Evolutionary conservation across 768 basidiomycete species (phyloP).

Genomic region (Rhizopogon vinicolor): DNA sequence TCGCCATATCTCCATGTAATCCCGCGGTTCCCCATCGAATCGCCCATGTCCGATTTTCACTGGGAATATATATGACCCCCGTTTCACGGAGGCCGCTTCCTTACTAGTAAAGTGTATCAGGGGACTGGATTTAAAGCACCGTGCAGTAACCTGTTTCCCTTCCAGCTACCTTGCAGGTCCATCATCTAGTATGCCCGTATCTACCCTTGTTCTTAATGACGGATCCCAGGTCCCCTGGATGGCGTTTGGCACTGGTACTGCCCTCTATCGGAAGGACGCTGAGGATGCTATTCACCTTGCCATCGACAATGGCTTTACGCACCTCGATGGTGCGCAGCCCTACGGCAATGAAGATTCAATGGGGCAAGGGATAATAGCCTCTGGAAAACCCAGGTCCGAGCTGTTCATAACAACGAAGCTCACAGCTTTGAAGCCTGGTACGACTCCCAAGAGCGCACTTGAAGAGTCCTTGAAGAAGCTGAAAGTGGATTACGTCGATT

Average conservation of each 20-base stretch:
- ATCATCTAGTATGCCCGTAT: slow-evolving; percentile 19
- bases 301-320: slow-evolving; percentile 52
- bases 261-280: slow-evolving; percentile 42
- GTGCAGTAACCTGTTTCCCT: not conserved
- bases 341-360: slow-evolving; percentile 54
- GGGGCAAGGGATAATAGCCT: slow-evolving; percentile 44
- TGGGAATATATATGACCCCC: not conserved
- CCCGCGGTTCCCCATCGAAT: too few relatives aligned
- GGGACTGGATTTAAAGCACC: slow-evolving; percentile 6
- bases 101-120: slow-evolving; percentile 7
- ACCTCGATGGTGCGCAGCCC: slow-evolving; percentile 60
- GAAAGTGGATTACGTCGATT: slow-evolving; percentile 51
- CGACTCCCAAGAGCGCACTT: slow-evolving; percentile 46
- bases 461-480: slow-evolving; percentile 51
- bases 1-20: too few relatives aligned
- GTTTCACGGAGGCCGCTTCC: slow-evolving; percentile 10
- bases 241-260: slow-evolving; percentile 61
- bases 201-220: slow-evolving; percentile 47
- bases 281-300: slow-evolving; percentile 35
- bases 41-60: too few relatives aligned
- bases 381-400: slow-evolving; percentile 47
- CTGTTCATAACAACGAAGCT: slow-evolving; percentile 65
- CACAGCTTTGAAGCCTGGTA: slow-evolving; percentile 24
- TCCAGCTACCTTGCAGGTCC: slow-evolving; percentile 6
- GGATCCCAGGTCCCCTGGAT: slow-evolving; percentile 50